These are phyloP conservation scores for Saprolegnia diclina DNA, from an alignment of 352 stramenopile genomes.

Conservation along the genomic window DNA sequence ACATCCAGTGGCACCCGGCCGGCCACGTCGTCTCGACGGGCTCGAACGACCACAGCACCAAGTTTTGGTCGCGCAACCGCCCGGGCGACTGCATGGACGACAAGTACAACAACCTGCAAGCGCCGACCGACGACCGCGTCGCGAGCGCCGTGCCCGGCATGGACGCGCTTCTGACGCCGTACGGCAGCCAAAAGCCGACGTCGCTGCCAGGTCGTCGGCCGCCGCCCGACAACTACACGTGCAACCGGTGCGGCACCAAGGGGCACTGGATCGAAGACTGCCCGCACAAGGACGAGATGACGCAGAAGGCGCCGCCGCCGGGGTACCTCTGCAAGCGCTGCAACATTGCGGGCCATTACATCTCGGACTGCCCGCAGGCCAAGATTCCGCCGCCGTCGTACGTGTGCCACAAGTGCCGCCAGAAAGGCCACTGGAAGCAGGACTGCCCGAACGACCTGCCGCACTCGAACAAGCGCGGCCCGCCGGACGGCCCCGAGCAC, in stretches of 20 bases:
- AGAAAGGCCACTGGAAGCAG: conserved; percentile 86
- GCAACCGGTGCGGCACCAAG: conserved; percentile 80
- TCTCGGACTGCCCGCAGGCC: conserved; percentile 77
- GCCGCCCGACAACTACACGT: conserved; percentile 80
- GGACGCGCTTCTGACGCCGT: neutral
- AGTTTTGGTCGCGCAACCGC: conserved; percentile 96
- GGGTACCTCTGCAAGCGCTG: conserved; percentile 84
- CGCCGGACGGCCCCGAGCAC: neutral
- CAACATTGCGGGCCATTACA: conserved; percentile 80
- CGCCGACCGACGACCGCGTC: conserved; percentile 54
- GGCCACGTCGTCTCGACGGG: conserved; percentile 94
- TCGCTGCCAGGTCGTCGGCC: conserved; percentile 38
- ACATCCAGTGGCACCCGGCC: conserved; percentile 97
- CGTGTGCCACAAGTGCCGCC: conserved; percentile 81
- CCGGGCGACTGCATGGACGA: conserved; percentile 87
- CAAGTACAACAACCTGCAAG: conserved; percentile 69
- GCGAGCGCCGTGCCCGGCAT: conserved; percentile 41
- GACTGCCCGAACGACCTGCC: conserved; percentile 71
- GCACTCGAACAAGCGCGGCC: neutral
- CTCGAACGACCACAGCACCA: conserved; percentile 95
- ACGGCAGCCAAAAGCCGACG: neutral
- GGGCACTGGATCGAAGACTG: conserved; percentile 86
- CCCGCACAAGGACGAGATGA: conserved; percentile 72
- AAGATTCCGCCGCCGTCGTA: conserved; percentile 78
- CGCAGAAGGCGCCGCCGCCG: conserved; percentile 53